Conservation (phyloP, 768 basidiomycete species). For the Clitopilus hobsonii region DNA sequence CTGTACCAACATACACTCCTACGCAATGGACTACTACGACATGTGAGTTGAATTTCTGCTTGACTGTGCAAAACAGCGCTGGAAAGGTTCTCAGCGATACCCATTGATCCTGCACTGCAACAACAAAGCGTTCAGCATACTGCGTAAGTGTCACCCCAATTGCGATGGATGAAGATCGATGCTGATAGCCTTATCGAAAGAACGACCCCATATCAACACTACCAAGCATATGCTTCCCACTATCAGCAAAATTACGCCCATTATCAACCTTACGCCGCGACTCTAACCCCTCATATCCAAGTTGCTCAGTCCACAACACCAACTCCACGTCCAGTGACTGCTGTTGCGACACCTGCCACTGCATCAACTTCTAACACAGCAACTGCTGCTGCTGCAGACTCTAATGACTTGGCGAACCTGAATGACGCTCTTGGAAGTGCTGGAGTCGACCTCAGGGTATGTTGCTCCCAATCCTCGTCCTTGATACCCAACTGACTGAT, state of each 20-base stretch:
- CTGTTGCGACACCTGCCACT: constrained; percentile 5
- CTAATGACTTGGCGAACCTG: constrained; percentile 69
- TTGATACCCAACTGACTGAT: too few relatives aligned
- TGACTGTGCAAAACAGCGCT: neutral
- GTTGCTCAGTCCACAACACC: constrained; percentile 16
- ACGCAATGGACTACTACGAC: constrained; percentile 26
- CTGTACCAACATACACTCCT: constrained; percentile 15
- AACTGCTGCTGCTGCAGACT: constrained; percentile 39
- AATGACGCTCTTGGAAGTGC: constrained; percentile 86
- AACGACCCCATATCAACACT: constrained; percentile 46
- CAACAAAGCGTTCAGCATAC: constrained; percentile 51
- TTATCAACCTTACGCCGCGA: constrained; percentile 37
- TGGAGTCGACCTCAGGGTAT: constrained; percentile 78
- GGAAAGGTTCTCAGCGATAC: constrained; percentile 39
- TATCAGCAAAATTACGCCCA: constrained; percentile 43
- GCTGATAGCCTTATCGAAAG: constrained; percentile 22
- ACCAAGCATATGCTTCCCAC: constrained; percentile 37
- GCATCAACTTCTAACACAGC: constrained; percentile 14
- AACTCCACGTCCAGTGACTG: constrained; percentile 11
- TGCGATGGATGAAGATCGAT: constrained; percentile 12
- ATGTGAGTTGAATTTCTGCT: constrained; percentile 14
- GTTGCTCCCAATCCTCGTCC: constrained; percentile 13
- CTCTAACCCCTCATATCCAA: constrained; percentile 23
- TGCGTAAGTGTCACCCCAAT: constrained; percentile 29
- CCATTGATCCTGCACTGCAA: constrained; percentile 67